Evolutionary conservation across 2,329 filamentous ascomycete species (phyloP), one percentile per base, ranked within the genome.

Genomic region (Teratosphaeria zuluensis): DNA sequence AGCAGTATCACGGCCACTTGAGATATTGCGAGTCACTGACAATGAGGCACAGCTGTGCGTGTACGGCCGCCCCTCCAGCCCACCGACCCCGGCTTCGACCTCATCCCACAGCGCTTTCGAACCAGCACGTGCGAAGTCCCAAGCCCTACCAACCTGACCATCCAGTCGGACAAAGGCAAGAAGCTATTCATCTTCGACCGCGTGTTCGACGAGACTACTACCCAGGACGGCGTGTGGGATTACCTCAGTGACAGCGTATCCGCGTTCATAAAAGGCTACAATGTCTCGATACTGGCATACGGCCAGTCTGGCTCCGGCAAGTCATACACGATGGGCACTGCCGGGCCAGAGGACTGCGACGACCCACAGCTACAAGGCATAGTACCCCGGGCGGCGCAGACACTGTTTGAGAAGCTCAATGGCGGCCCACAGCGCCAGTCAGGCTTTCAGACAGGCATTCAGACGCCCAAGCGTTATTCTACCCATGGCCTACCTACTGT

Each of bases 311-410:
- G 94, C 58, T 91, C 94, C 11, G 94, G 94, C 66, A 99, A 99
- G 77, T 97, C 92, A 2, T 97, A 95, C 72, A 99, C 94, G 0
- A 99, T 99, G 94, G 94, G 94, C 59, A 99, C 94, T 0, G 91
- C 92, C 0, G 91, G 91, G 4, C 90, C 92, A 1, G 74, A 74
- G 24, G 92, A 96, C 68, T 68, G 70, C 61, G 59, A 58, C 57
- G 62, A 71, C 66, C 58, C 69, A 55, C 56, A 61, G 7, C 58
- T 63, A n/a, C 60, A 65, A 95, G 92, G 92, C 73, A 91, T 99
- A n/a, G 92, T 99, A 65, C 92, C 94, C 32, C 87, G 94, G 65
- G 94, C 94, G 35, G 92, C 92, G 2, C 83, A 84, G 33, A 84
- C 87, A 31, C 81, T 99, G 5, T 99, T 99, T 69, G 91, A 96